Evolutionary conservation across 106 monocot species (phyloP), one percentile per base, ranked within the genome.

Genomic region (Dendrobium officinale): DNA sequence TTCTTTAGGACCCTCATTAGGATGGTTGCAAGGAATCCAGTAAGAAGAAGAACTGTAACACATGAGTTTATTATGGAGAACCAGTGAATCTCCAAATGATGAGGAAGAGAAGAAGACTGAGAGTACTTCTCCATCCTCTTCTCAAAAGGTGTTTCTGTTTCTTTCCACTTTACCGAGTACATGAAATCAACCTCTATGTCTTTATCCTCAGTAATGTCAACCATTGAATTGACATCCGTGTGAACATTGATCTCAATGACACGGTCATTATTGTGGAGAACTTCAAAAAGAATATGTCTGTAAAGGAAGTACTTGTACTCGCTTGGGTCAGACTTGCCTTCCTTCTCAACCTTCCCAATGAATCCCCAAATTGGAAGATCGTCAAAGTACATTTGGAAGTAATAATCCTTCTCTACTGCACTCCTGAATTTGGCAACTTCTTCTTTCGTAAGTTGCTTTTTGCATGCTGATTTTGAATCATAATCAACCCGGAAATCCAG

Each of bases 111-210:
- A 6, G 87, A 86, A 9, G 87, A 80, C 24, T 86, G 83, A 4
- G 91, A 91, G 55, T 91, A 91, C 78, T 85, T 89, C 55, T 91
- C 89, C 91, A 91, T 89, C 79, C 88, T 85, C 79, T 85, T 89
- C 80, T 91, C 88, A 80, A 89, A 91, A 0, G 87, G 85, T 68
- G 67, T 83, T 20, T 18, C 56, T 11, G 91, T 88, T 81, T 83
- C 83, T 55, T 77, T 89, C 91, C 91, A 91, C 68, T 87, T 91
- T 0, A 67, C 89, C 2, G 89, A 85, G 43, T 91, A 91, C 73
- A 79, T 77, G 22, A 91, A 89, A 64, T 89, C 89, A 54, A 89
- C 85, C 45, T 91, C 87, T 45, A 87, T 76, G 20, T 87, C 88
- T 51, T 33, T 80, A 77, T 89, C 91, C 67, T 88, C 81, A 2